Evolutionary conservation across 1,139 yeast genomes (phyloP).

Genomic region (Arxiozyma slooffiae): DNA sequence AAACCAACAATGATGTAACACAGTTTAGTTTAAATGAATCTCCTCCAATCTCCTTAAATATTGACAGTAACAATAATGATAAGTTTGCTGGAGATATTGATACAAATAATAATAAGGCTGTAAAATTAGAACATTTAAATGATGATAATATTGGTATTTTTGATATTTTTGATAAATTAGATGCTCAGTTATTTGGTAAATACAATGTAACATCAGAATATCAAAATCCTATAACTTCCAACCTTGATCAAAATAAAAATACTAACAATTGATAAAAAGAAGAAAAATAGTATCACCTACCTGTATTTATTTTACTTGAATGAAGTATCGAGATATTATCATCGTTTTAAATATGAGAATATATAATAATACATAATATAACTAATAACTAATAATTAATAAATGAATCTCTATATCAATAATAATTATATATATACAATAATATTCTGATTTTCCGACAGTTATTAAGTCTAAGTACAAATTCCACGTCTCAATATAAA

Average conservation of each 20-base stretch:
- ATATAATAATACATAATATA: too few species aligned
- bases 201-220: slow-evolving; percentile 26
- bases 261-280: neutral
- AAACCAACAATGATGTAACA: neutral
- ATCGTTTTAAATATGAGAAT: neutral
- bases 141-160: slow-evolving; percentile 35
- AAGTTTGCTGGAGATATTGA: neutral
- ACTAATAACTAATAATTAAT: neutral
- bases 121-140: neutral
- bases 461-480: too few species aligned
- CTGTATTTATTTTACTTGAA: too few species aligned
- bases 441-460: too few species aligned
- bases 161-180: slow-evolving; percentile 75
- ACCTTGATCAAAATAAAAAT: neutral
- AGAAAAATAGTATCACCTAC: neutral
- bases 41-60: neutral
- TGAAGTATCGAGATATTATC: too few species aligned
- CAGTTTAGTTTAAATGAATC: neutral
- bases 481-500: too few species aligned
- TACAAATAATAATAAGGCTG: neutral
- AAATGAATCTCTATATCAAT: neutral
- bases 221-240: slow-evolving; percentile 33
- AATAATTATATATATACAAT: too few species aligned
- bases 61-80: neutral
- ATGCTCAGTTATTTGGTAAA: slow-evolving; percentile 73